Percentiles rank a stretch among this genome's conserved stretches.
Conservation (phyloP, 768 basidiomycete genomes). For the Amyloporia xantha region DNA sequence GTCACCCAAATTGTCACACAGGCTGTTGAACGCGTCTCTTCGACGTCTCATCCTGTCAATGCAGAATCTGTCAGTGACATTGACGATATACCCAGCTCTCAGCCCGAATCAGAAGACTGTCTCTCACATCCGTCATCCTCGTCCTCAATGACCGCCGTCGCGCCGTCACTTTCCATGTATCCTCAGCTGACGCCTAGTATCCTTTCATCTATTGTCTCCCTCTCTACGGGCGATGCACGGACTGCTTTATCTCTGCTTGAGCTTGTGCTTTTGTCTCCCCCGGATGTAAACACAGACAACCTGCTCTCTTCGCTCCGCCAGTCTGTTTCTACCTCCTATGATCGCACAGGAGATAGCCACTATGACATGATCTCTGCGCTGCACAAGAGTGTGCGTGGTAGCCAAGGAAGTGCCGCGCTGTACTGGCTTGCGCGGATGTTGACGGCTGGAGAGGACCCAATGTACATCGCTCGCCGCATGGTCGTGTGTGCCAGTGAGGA, state of each 20-base stretch:
- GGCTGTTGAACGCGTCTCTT: constrained; percentile 36
- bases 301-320: constrained; percentile 53
- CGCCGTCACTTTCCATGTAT: constrained; percentile 17
- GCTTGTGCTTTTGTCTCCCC: constrained; percentile 46
- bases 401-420: constrained; percentile 70
- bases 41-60: constrained; percentile 2
- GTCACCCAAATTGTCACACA: constrained; percentile 51
- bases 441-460: constrained; percentile 71
- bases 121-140: constrained; percentile 12
- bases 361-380: constrained; percentile 83
- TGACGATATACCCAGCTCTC: constrained; percentile 17
- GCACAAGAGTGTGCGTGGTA: constrained; percentile 78
- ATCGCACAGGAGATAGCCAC: constrained; percentile 66
- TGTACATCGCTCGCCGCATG: constrained; percentile 69
- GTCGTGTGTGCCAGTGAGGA: constrained; percentile 83
- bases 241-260: constrained; percentile 76
- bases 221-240: constrained; percentile 66
- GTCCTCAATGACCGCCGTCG: constrained; percentile 16
- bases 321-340: constrained; percentile 62
- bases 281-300: constrained; percentile 34
- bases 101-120: constrained; percentile 13
- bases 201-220: constrained; percentile 42
- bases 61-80: background rate
- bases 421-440: constrained; percentile 90
- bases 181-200: constrained; percentile 42